phyloP scores from a whole-genome alignment of 495 filamentous ascomycete species.

The Aspergillus sclerotioniger region DNA sequence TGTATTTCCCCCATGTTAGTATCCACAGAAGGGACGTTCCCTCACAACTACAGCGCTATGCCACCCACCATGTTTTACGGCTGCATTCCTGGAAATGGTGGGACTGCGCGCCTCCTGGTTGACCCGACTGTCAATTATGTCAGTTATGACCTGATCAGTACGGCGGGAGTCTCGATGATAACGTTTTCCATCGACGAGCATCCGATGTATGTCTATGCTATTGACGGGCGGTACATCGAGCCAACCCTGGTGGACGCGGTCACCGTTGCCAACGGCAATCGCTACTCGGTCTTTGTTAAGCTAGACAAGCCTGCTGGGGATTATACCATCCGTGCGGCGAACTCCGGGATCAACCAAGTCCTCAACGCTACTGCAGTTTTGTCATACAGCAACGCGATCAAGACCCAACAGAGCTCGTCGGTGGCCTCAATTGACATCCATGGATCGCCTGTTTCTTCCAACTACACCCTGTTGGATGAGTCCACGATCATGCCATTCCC shows the following conservation, averaged over 20 bases:
- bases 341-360: conserved; percentile 33
- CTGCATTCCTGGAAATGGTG: conserved; percentile 32
- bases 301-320: conserved; percentile 32
- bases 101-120: conserved; percentile 28
- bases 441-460: conserved; percentile 31
- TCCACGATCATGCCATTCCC: conserved; percentile 41
- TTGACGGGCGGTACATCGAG: conserved; percentile 42
- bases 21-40: conserved; percentile 11
- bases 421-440: conserved; percentile 43
- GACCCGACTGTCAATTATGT: conserved; percentile 25
- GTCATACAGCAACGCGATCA: conserved; percentile 19
- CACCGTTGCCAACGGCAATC: conserved; percentile 27
- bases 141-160: conserved; percentile 34
- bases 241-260: conserved; percentile 35
- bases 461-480: conserved; percentile 41
- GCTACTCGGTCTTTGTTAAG: conserved; percentile 40
- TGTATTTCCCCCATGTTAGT: conserved; percentile 12
- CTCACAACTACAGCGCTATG: conserved; percentile 19
- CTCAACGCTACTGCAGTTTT: conserved; percentile 34
- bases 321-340: conserved; percentile 39
- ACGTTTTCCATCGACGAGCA: conserved; percentile 43
- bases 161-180: conserved; percentile 24
- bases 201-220: conserved; percentile 40
- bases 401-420: conserved; percentile 14
- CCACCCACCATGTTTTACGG: conserved; percentile 21